Base-by-base conservation (phyloP, 208 protist species). In the Vickermania ingenoplastis region DNA sequence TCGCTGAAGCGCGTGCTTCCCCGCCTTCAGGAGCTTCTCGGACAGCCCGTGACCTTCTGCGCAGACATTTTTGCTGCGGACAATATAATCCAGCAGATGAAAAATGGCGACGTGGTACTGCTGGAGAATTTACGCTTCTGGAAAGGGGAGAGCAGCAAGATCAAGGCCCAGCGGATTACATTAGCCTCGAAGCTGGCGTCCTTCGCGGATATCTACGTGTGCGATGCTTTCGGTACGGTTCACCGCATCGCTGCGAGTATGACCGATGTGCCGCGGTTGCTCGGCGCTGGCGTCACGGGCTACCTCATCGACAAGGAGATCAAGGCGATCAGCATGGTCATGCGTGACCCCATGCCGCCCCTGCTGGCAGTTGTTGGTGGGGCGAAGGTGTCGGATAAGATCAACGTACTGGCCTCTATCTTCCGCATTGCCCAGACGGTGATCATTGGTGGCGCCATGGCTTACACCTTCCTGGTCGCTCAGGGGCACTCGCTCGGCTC, bases 111-210 rank as follows among this genome's bases (percentile, higher is more conserved):
- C 0, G 77, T 99, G 29, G 79, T 99, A 66, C 79, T 99, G 3
- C 81, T 99, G 24, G 98, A 99, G 83, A 99, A 99, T 77, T 67
- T 99, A n/a, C 95, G 99, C 54, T 99, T 99, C 81, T 98, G 99
- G 76, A 58, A 86, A 50, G 98, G 99, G 57, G 98, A 99, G 74
- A 97, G 99, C 74, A 96, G 95, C 63, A 96, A 93, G 65, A 83
- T 89, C 25, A 69, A 66, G 5, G 41, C 58, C 0, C 51, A 92
- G 31, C 81, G 77, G 28, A 91, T 94, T 27, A 63, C 54, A 7
- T 75, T 94, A 73, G 75, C 86, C 0, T 75, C 86, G n/a, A 89
- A 92, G 51, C 82, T 99, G 2, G 90, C 89, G 4, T 71, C 73
- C 41, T 94, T 83, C 50, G 96, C 81, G 67, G 99, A 99, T 74